Conservation (phyloP, 768 basidiomycete species). For the Tremella fuciformis region DNA sequence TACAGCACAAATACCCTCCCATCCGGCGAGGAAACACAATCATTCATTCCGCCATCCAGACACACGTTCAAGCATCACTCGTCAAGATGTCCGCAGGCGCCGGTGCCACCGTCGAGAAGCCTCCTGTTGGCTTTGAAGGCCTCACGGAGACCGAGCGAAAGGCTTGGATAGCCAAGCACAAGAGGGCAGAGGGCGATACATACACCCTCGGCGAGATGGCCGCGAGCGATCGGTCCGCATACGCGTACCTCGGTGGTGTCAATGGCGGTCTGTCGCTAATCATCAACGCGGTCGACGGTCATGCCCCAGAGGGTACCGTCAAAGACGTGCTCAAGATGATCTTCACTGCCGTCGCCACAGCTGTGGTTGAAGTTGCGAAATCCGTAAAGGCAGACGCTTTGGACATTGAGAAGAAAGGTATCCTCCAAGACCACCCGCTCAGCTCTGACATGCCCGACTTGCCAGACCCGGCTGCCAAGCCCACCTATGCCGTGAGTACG, state of each 20-base stretch:
- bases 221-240: neutral
- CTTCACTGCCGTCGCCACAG: neutral
- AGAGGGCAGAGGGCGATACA: neutral
- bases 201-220: slow-evolving; percentile 3
- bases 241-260: neutral
- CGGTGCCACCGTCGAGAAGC: slow-evolving; percentile 1
- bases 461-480: too few species aligned
- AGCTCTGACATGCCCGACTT: neutral
- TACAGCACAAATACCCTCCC: neutral
- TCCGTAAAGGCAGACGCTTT: neutral
- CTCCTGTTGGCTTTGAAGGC: slow-evolving; percentile 1
- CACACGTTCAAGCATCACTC: too few species aligned
- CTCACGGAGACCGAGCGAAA: neutral
- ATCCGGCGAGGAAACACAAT: neutral
- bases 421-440: slow-evolving; percentile 3
- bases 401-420: neutral
- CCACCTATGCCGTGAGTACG: too few species aligned
- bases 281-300: slow-evolving; percentile 1
- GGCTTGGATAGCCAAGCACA: neutral
- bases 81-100: slow-evolving; percentile 1
- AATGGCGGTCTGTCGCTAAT: slow-evolving; percentile 2
- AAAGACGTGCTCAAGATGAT: slow-evolving; percentile 2
- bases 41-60: neutral
- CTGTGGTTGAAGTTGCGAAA: slow-evolving; percentile 1
- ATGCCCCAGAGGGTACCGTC: slow-evolving; percentile 2